Conservation (phyloP, 1,284 basidiomycete species). For the Somion occarium region DNA sequence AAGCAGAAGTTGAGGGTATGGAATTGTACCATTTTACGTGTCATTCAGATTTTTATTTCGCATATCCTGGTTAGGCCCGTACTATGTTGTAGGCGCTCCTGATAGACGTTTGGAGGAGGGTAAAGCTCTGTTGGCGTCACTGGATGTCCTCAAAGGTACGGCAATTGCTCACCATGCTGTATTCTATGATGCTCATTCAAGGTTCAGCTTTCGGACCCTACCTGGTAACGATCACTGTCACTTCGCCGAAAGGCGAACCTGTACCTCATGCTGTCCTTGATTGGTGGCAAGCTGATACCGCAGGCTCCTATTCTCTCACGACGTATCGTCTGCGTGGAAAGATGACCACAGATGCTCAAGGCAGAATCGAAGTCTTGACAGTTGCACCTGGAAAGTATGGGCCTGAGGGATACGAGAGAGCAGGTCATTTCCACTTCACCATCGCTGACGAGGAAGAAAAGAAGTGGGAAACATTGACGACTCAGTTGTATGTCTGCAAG, state of each 20-base stretch:
- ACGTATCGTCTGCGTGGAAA: conserved; percentile 24
- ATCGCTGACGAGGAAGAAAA: conserved; percentile 2
- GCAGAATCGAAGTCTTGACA: conserved; percentile 23
- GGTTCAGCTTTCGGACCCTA: conserved; percentile 20
- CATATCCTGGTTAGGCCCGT: conserved; percentile 18
- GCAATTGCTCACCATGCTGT: background rate
- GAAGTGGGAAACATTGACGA: conserved; percentile 19
- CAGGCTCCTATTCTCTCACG: conserved; percentile 21
- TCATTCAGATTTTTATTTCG: background rate
- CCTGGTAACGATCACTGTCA: conserved; percentile 20
- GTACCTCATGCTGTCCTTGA: conserved; percentile 20
- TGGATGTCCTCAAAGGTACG: conserved; percentile 20
- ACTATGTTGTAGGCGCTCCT: conserved; percentile 22
- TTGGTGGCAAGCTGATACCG: conserved; percentile 25
- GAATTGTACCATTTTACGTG: background rate
- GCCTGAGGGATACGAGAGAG: conserved; percentile 8
- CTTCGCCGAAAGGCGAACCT: conserved; percentile 21
- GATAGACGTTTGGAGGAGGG: conserved; percentile 21
- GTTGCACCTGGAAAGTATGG: conserved; percentile 23
- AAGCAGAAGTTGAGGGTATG: conserved; percentile 14
- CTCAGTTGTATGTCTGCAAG: conserved; percentile 24
- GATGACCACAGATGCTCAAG: conserved; percentile 21
- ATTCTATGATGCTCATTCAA: too few species aligned
- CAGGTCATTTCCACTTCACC: conserved; percentile 23
- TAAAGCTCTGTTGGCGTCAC: conserved; percentile 22